These are phyloP conservation scores for Chalara sp. DNA, from an alignment of 2,329 filamentous ascomycete species.

Conservation along the genomic window DNA sequence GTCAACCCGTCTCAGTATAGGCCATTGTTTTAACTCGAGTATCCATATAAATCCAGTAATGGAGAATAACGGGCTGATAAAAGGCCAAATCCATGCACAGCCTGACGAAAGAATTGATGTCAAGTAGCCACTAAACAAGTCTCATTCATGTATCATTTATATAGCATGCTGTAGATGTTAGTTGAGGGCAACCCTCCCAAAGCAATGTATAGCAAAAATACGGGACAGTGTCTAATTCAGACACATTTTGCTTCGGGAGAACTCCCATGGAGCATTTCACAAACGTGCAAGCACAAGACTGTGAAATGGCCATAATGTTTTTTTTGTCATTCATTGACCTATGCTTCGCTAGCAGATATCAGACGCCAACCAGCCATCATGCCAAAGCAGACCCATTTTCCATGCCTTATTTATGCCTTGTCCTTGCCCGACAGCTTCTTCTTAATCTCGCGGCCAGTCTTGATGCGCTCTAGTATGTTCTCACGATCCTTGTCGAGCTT, in stretches of 20 bases:
- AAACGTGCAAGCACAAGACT: constrained; percentile 35
- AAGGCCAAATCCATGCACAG: constrained; percentile 34
- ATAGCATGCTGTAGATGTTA: constrained; percentile 11
- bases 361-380: constrained; percentile 9
- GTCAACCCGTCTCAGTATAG: constrained; percentile 23
- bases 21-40: constrained; percentile 58
- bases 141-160: constrained; percentile 10
- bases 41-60: constrained; percentile 52
- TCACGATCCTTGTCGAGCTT: constrained; percentile 97
- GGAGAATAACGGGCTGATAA: constrained; percentile 82
- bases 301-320: constrained; percentile 64
- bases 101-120: no score
- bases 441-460: constrained; percentile 69
- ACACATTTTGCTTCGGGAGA: constrained; percentile 51
- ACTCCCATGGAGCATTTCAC: constrained; percentile 72
- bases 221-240: constrained; percentile 11
- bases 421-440: constrained; percentile 42
- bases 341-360: constrained; percentile 9
- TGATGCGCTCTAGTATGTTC: constrained; percentile 80
- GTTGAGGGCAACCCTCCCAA: constrained; percentile 21
- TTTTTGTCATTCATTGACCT: constrained; percentile 20
- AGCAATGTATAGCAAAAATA: constrained; percentile 27
- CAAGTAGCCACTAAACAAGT: constrained; percentile 37
- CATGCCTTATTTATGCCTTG: constrained; percentile 7
- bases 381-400: constrained; percentile 16